A percentile compares a stretch with the other conserved stretches of the same genome.
Conservation (phyloP, 129 eudicot species). For the Scalesia atractyloides region DNA sequence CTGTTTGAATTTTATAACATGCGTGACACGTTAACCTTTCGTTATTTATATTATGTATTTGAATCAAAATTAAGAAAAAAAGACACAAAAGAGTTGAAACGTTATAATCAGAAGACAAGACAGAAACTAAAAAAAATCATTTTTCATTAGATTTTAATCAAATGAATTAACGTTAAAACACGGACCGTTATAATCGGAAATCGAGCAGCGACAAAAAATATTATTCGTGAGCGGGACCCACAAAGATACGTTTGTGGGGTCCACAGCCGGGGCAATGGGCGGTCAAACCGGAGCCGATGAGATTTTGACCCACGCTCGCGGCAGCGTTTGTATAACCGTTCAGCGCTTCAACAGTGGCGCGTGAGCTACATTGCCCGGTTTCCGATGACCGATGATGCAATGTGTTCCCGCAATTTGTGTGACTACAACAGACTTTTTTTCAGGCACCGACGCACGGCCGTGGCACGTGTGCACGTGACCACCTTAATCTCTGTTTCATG, state of each 20-base stretch:
- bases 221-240: conserved; percentile 22
- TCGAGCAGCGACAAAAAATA: neutral
- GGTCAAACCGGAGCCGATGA: conserved; percentile 55
- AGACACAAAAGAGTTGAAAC: too few relatives aligned
- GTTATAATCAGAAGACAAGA: too few relatives aligned
- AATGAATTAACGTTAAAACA: conserved; percentile 1
- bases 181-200: conserved; percentile 2
- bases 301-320: conserved; percentile 23
- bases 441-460: conserved; percentile 73
- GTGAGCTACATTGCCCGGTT: conserved; percentile 19
- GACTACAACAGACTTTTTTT: conserved; percentile 45
- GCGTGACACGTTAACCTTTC: too few relatives aligned
- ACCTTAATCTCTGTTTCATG: conserved; percentile 28
- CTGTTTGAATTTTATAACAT: too few relatives aligned
- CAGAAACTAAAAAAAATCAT: too few relatives aligned
- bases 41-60: too few relatives aligned
- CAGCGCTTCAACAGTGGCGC: neutral
- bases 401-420: conserved; percentile 77
- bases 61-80: too few relatives aligned
- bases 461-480: conserved; percentile 88
- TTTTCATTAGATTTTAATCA: too few relatives aligned
- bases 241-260: conserved; percentile 49
- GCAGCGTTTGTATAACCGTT: neutral
- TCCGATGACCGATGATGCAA: conserved; percentile 5
- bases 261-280: conserved; percentile 43